phyloP scores from a whole-genome alignment of 306 rosid genomes.

The Rubus idaeus region DNA sequence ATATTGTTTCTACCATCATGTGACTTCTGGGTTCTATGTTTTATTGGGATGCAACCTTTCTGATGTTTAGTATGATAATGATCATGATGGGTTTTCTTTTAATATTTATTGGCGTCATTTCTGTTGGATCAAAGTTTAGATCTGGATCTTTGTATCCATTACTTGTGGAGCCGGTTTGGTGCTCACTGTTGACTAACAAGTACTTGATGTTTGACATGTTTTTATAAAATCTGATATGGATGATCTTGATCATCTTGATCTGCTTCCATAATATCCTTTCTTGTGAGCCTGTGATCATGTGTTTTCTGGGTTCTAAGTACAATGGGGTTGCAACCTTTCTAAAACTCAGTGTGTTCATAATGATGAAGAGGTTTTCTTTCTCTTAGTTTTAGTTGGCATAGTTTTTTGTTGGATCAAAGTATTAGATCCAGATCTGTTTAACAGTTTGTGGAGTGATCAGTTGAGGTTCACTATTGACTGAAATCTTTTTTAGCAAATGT shows the following conservation, averaged over 20 bases:
- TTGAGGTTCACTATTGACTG: not conserved
- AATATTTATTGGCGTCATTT: not conserved
- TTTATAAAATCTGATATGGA: not conserved
- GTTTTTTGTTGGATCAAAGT: conserved; percentile 1
- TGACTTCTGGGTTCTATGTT: not conserved
- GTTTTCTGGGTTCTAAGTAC: not conserved
- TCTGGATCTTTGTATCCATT: not conserved
- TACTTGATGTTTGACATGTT: not conserved
- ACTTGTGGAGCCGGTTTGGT: not conserved
- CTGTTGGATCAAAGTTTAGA: not conserved
- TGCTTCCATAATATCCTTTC: not conserved
- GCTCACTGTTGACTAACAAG: conserved; percentile 8
- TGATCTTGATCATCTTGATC: conserved; percentile 9
- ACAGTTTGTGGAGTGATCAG: not conserved
- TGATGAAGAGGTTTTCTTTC: not conserved
- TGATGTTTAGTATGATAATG: not conserved
- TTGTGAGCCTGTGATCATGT: not conserved
- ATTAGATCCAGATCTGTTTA: conserved; percentile 1
- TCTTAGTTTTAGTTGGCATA: not conserved
- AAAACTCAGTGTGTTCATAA: not conserved
- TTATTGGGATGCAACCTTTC: not conserved
- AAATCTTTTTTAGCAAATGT: not conserved
- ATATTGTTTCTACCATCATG: not conserved
- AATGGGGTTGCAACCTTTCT: not conserved
- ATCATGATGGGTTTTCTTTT: not conserved